Evolutionary conservation across 345 rosid species (phyloP).

Genomic region (Moricandia arvensis): DNA sequence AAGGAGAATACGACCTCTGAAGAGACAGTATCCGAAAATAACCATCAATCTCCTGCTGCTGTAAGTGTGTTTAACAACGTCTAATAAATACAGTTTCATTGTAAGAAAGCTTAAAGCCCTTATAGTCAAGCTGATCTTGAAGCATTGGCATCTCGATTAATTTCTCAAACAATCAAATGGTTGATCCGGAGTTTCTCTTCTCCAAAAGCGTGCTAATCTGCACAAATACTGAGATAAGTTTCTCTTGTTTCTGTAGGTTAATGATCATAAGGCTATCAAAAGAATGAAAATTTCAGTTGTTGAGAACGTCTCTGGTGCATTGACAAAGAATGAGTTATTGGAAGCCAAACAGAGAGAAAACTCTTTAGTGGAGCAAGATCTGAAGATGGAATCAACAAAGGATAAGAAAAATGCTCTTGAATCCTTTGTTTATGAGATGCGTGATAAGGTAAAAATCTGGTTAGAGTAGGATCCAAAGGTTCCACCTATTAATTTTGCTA

Average conservation of each 20-base stretch:
- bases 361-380: slow-evolving; percentile 58
- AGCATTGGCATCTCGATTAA: slow-evolving; percentile 2
- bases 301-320: slow-evolving; percentile 51
- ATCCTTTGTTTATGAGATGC: slow-evolving; percentile 78
- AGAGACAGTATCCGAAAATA: slow-evolving; percentile 36
- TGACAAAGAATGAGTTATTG: slow-evolving; percentile 52
- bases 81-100: background rate
- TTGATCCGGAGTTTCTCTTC: slow-evolving; percentile 10
- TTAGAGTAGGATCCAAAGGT: background rate
- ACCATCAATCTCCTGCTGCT: slow-evolving; percentile 39
- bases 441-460: slow-evolving; percentile 60
- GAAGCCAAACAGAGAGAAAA: slow-evolving; percentile 59
- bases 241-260: slow-evolving; percentile 44
- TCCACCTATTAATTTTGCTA: background rate
- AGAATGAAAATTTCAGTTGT: slow-evolving; percentile 58
- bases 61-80: slow-evolving; percentile 39
- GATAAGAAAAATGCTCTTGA: slow-evolving; percentile 75
- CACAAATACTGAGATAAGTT: slow-evolving; percentile 11
- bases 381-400: slow-evolving; percentile 69
- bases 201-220: slow-evolving; percentile 4
- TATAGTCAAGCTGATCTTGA: slow-evolving; percentile 4
- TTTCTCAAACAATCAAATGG: background rate
- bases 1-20: slow-evolving; percentile 39
- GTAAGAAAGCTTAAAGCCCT: background rate
- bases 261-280: slow-evolving; percentile 38